Evolutionary conservation across 306 rosid species (phyloP).

Genomic region (Canavalia ensiformis): DNA sequence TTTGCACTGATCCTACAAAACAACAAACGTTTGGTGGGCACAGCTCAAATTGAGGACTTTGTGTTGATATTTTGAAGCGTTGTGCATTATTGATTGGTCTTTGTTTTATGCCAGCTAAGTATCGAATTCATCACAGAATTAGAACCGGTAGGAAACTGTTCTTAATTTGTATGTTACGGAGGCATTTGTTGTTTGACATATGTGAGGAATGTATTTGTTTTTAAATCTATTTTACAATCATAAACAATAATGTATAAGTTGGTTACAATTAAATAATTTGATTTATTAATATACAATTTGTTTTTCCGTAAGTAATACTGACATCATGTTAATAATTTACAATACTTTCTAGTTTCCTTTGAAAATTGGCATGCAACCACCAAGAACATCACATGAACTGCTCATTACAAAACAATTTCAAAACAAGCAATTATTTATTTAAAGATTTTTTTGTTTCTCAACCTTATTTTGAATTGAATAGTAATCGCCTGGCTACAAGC

Average conservation of each 20-base stretch:
- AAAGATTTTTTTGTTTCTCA: background rate
- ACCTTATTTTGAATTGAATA: background rate
- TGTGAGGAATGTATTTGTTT: background rate
- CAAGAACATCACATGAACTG: background rate
- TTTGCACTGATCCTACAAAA: conserved; percentile 25
- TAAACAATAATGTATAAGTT: background rate
- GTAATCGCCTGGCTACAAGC: background rate
- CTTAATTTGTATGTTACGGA: background rate
- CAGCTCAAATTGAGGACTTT: conserved; percentile 38
- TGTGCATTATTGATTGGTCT: conserved; percentile 17
- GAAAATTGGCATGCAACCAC: conserved; percentile 33
- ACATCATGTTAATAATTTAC: conserved; percentile 30
- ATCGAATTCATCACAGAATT: background rate
- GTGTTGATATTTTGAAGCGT: conserved; percentile 35
- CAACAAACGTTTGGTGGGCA: conserved; percentile 35
- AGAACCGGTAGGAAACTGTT: background rate
- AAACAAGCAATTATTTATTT: background rate
- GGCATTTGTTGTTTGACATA: background rate
- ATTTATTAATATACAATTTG: background rate
- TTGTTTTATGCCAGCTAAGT: conserved; percentile 5
- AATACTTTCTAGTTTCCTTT: conserved; percentile 24
- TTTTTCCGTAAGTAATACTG: background rate
- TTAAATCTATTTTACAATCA: background rate
- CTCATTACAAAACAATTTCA: background rate
- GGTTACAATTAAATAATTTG: background rate